Percentiles rank a stretch among this genome's conserved stretches.
Conservation (phyloP, 2,329 filamentous ascomycete species). For the Hysterium pulicare region DNA sequence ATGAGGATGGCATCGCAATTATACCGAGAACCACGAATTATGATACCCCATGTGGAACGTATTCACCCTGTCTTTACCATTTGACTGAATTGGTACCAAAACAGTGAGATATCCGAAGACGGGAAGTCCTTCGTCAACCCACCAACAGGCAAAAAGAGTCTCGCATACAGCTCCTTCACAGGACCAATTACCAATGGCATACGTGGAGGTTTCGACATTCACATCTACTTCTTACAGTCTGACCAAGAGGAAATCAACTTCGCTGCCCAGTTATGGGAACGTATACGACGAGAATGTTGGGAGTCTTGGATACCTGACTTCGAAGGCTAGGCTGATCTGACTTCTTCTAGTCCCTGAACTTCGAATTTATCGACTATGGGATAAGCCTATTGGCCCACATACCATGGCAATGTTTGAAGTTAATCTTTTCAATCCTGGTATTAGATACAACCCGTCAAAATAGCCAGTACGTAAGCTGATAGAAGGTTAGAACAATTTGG, state of each 20-base stretch:
- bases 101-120: constrained; percentile 61
- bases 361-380: constrained; percentile 75
- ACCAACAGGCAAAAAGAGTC: constrained; percentile 57
- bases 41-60: too few relatives aligned
- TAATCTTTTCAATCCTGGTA: constrained; percentile 71
- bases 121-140: constrained; percentile 76
- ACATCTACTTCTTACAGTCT: constrained; percentile 73
- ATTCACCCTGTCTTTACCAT: too few relatives aligned
- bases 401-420: constrained; percentile 89
- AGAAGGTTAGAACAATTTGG: constrained; percentile 78
- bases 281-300: constrained; percentile 76
- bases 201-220: constrained; percentile 77
- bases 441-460: constrained; percentile 3
- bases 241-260: constrained; percentile 62
- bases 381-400: constrained; percentile 76
- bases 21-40: too few relatives aligned
- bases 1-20: too few relatives aligned
- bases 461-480: too few relatives aligned
- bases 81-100: too few relatives aligned
- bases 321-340: constrained; percentile 1
- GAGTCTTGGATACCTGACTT: constrained; percentile 8
- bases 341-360: constrained; percentile 69
- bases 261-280: constrained; percentile 70
- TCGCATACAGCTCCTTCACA: constrained; percentile 67
- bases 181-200: constrained; percentile 63